Evolutionary conservation across 352 stramenopile genomes (phyloP).

Genomic region (Phytophthora sp.): DNA sequence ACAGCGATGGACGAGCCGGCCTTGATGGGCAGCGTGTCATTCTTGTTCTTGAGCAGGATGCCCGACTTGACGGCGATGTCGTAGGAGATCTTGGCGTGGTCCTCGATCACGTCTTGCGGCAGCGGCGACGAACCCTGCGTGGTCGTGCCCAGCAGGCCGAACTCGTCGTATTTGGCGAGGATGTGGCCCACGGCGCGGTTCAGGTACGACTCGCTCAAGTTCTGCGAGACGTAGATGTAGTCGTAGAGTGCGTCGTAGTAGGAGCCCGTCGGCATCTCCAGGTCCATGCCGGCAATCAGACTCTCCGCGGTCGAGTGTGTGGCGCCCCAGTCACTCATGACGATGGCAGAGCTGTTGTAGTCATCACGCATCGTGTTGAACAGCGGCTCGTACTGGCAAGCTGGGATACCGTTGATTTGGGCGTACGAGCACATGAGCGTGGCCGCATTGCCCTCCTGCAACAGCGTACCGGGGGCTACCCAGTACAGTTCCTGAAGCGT

Average conservation of each 20-base stretch:
- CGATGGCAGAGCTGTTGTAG: constrained; percentile 39
- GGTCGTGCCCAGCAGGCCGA: constrained; percentile 30
- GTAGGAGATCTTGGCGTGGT: constrained; percentile 34
- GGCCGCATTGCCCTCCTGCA: constrained; percentile 37
- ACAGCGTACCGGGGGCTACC: constrained; percentile 30
- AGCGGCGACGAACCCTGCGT: constrained; percentile 29
- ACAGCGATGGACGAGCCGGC: constrained; percentile 27
- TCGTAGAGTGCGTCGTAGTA: constrained; percentile 43
- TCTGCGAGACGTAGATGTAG: constrained; percentile 41
- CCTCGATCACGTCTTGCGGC: constrained; percentile 24
- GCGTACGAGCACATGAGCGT: constrained; percentile 45
- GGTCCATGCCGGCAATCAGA: constrained; percentile 36
- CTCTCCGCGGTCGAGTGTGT: constrained; percentile 37
- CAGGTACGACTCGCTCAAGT: constrained; percentile 42
- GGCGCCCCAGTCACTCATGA: constrained; percentile 38
- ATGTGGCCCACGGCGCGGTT: constrained; percentile 36
- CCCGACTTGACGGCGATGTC: constrained; percentile 43
- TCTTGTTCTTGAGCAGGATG: constrained; percentile 38
- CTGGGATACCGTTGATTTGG: constrained; percentile 34
- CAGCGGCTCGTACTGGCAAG: constrained; percentile 35
- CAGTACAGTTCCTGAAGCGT: constrained; percentile 36
- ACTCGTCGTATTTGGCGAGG: constrained; percentile 42
- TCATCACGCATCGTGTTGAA: constrained; percentile 39
- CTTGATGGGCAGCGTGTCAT: constrained; percentile 26
- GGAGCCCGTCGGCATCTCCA: constrained; percentile 36